Evolutionary conservation across 129 eudicot genomes (phyloP), one percentile per base, ranked within the genome.

Genomic region (Artemisia argyi): DNA sequence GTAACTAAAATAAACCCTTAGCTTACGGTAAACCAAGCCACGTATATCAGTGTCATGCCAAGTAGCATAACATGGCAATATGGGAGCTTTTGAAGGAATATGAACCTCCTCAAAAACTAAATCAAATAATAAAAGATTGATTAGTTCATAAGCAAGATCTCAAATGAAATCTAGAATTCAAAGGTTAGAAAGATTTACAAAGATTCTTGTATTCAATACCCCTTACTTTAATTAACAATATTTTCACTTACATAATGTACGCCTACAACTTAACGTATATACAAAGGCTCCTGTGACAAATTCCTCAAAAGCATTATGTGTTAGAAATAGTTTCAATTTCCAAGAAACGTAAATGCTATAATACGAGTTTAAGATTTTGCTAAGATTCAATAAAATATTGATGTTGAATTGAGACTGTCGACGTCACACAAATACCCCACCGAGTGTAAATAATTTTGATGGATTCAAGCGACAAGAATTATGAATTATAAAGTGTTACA

Each of bases 31-130:
- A 20, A 66, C 66, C 30, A 14, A 66, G 73, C 73, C 79, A 66
- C 73, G 79, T 75, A 75, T 70, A 63, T 54, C 49, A 39, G 66
- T 72, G 65, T 15, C 76, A 72, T 47, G 24, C 47, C 68, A 44
- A 60, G 68, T 55, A 66, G 39, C 79, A 75, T 75, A 75, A 75
- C 79, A 75, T 75, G 79, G 79, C 79, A 75, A 66, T 73, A 65
- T 75, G 79, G 73, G 79, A 75, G 79, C n/a, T 66, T 66, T 55
- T 66, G 73, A 66, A 75, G 79, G 79, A 75, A 75, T 75, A 75
- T 48, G 59, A 68, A 75, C 79, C 66, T 60, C 57, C 46, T 7
- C 46, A 39, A 39, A 62, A 54, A 54, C 30, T 13, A 65, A 54
- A 49, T 39, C 47, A 39, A 66, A 46, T 30, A 44, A 28, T 30